phyloP scores from a whole-genome alignment of 2,329 filamentous ascomycete species.

The Colletotrichum lupini region DNA sequence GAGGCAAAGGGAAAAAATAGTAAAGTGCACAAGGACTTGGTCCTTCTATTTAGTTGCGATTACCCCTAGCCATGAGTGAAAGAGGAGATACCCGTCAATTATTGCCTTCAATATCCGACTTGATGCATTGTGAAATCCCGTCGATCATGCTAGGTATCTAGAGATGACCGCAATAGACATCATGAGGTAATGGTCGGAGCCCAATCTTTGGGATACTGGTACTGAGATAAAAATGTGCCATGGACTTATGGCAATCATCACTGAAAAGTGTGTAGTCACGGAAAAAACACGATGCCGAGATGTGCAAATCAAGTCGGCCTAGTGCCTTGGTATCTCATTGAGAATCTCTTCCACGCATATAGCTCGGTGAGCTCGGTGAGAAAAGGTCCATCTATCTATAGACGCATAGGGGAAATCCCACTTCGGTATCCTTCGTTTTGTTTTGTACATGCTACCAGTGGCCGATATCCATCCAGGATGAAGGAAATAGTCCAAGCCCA shows the following conservation, averaged over 20 bases:
- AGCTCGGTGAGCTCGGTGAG: constrained; percentile 7
- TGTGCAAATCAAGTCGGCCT: constrained; percentile 8
- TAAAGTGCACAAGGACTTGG: background rate
- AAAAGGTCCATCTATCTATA: constrained; percentile 17
- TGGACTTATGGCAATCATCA: background rate
- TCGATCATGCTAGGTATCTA: background rate
- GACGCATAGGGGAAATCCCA: constrained; percentile 2
- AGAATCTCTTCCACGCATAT: background rate
- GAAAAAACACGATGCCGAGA: background rate
- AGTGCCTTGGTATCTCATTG: constrained; percentile 28
- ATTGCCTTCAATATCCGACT: background rate
- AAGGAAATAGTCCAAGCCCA: constrained; percentile 1
- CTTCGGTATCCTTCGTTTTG: background rate
- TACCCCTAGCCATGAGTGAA: background rate
- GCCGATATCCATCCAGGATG: background rate
- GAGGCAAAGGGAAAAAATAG: background rate
- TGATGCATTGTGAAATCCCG: background rate
- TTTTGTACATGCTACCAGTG: constrained; percentile 21
- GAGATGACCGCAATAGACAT: background rate
- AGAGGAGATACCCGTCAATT: constrained; percentile 27
- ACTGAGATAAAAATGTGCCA: background rate
- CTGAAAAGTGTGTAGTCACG: background rate
- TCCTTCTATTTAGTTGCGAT: background rate
- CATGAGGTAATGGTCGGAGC: background rate
- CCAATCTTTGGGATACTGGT: background rate